Base-by-base conservation (phyloP, 768 basidiomycete genomes). In the Coprinellus aureogranulatus region DNA sequence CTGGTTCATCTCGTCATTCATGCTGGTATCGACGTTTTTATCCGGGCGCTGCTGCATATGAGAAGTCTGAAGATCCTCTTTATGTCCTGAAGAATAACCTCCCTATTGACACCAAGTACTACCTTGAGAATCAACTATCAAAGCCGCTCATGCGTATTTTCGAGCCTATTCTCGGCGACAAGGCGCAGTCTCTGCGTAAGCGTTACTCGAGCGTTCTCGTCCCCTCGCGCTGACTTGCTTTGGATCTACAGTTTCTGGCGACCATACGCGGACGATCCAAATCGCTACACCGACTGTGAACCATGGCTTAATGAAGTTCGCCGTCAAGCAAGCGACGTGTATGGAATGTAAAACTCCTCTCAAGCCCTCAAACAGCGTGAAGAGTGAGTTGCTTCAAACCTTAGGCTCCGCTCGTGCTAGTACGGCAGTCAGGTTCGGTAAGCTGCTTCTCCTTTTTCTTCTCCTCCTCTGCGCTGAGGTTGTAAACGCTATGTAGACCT, bases 231-330 rank as follows among this genome's bases (percentile, higher is more conserved):
- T 52, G 57, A 49, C 58, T 45, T 27, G 49, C 20, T 34, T 41
- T 14, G 44, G 49, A 10, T 40, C 6, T 40, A 37, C 62, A 98
- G 96, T 99, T 48, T 89, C 92, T 25, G 97, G 97, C 2, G 94
- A 96, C 63, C 97, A 99, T 66, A 98, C 97, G 2, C 81, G 97
- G 28, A 87, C 94, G 0, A 97, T 99, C 48, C 88, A 94, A 61
- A 98, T 98, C 51, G 94, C 95, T 4, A 98, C 97, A 1, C 97
- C 97, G 0, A 95, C 93, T 0, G 41, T 44, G 6, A 85, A 94
- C 10, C 97, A 97, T n/a, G 97, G 97, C 25, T 72, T 99, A 53
- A 99, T 99, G 97, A 98, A 96, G 70, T 99, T 98, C 65, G 94
- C 95, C 0, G 94, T 98, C 27, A 96, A 94, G 74, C 96, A 91